A percentile compares a stretch with the other conserved stretches of the same genome.
Conservation (phyloP, 495 filamentous ascomycete species). For the Lepidopterella palustris region DNA sequence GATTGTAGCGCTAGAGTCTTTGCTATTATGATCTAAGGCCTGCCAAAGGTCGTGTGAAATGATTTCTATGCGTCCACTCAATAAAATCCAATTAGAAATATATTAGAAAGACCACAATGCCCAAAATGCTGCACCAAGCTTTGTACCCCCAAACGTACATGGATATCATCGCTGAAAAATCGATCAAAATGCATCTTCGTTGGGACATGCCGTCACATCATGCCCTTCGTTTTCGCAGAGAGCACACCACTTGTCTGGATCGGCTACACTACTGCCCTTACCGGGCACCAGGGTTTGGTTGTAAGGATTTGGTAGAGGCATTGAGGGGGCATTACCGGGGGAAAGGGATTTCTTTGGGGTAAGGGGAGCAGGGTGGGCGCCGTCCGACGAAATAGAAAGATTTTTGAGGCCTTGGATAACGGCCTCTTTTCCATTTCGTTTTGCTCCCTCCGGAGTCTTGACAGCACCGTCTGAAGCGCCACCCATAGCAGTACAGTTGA, state of each 20-base stretch:
- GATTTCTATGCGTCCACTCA: no score
- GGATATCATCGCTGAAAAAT: conserved; percentile 25
- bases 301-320: conserved; percentile 23
- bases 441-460: conserved; percentile 12
- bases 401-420: conserved; percentile 43
- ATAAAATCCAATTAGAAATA: background rate
- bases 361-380: conserved; percentile 27
- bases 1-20: no score
- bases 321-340: conserved; percentile 34
- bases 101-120: background rate
- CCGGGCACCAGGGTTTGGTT: conserved; percentile 40
- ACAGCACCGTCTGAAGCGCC: conserved; percentile 7
- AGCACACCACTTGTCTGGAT: conserved; percentile 91
- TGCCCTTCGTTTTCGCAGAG: conserved; percentile 95
- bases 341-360: conserved; percentile 37
- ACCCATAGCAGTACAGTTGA: conserved; percentile 62
- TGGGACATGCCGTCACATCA: conserved; percentile 89
- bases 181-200: conserved; percentile 68
- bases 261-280: conserved; percentile 71
- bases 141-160: background rate
- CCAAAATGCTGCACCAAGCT: background rate
- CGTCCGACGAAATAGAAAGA: conserved; percentile 37
- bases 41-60: no score
- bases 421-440: conserved; percentile 41
- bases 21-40: no score